Evolutionary conservation across 1,139 yeast species (phyloP).

Genomic region (Suhomyces taliae): DNA sequence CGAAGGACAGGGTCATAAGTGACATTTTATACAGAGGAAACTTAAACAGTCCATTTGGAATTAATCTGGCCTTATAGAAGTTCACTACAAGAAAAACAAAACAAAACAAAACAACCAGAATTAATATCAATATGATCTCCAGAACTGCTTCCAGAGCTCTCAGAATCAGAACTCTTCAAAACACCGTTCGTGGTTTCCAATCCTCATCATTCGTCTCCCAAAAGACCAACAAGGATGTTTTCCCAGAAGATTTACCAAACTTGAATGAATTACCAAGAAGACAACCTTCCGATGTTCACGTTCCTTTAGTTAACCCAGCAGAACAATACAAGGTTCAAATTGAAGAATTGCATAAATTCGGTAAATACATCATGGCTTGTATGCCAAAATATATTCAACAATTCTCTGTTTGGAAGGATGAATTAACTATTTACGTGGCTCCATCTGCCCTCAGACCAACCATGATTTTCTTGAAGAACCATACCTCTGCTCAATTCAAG

Average conservation of each 20-base stretch:
- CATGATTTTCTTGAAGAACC: constrained; percentile 68
- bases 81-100: neutral
- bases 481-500: constrained; percentile 80
- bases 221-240: constrained; percentile 2
- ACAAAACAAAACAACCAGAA: neutral
- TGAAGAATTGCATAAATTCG: constrained; percentile 82
- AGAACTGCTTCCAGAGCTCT: constrained; percentile 8
- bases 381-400: constrained; percentile 83
- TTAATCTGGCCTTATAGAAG: too few species aligned
- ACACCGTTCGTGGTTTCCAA: constrained; percentile 7
- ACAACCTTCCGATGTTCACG: constrained; percentile 38
- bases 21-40: neutral
- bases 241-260: constrained; percentile 35
- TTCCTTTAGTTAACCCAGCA: constrained; percentile 73
- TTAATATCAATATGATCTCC: constrained; percentile 6
- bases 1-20: neutral
- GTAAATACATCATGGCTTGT: constrained; percentile 74
- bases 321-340: constrained; percentile 67
- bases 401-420: constrained; percentile 90
- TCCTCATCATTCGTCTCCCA: constrained; percentile 1
- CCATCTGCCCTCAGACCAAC: constrained; percentile 76
- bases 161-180: constrained; percentile 5
- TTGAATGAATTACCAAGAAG: constrained; percentile 43
- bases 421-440: constrained; percentile 72
- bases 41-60: neutral